phyloP scores from a whole-genome alignment of 2,329 filamentous ascomycete genomes.

The Pseudogymnoascus sp. region DNA sequence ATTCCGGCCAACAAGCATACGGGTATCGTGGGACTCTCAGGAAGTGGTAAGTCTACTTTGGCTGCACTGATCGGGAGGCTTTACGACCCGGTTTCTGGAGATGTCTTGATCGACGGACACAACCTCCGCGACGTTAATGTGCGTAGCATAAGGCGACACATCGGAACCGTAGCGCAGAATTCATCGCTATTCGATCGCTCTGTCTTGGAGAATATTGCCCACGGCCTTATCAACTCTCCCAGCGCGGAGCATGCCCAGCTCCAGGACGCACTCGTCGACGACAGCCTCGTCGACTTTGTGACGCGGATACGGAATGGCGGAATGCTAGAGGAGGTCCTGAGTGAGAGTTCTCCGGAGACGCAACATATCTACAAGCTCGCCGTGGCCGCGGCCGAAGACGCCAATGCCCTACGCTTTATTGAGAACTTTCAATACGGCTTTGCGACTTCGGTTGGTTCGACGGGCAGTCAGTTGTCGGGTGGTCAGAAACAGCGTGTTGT shows the following conservation, averaged over 20 bases:
- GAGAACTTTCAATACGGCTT: constrained; percentile 42
- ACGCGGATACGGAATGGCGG: constrained; percentile 21
- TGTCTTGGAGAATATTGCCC: constrained; percentile 44
- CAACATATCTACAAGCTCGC: constrained; percentile 7
- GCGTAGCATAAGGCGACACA: constrained; percentile 16
- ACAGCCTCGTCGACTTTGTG: constrained; percentile 40
- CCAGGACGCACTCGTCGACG: constrained; percentile 29
- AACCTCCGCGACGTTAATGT: constrained; percentile 21
- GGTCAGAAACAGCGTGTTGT: constrained; percentile 53
- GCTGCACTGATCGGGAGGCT: constrained; percentile 36
- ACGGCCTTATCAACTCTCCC: constrained; percentile 37
- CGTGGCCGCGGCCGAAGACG: constrained; percentile 40
- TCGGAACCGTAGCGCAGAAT: constrained; percentile 15
- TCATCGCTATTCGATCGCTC: constrained; percentile 32
- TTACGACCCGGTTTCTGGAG: constrained; percentile 41
- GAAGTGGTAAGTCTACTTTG: constrained; percentile 37
- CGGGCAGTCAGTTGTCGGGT: constrained; percentile 49
- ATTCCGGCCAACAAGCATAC: constrained; percentile 31
- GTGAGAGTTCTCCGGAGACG: background rate
- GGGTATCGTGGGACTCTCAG: constrained; percentile 38
- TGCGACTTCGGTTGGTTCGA: constrained; percentile 45
- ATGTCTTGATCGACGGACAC: constrained; percentile 28
- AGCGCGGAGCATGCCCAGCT: constrained; percentile 36
- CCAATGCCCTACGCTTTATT: constrained; percentile 53
- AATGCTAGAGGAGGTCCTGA: constrained; percentile 3